Percentiles rank a stretch among this genome's conserved stretches.
Conservation (phyloP, 306 rosid genomes). For the Fagus crenata region DNA sequence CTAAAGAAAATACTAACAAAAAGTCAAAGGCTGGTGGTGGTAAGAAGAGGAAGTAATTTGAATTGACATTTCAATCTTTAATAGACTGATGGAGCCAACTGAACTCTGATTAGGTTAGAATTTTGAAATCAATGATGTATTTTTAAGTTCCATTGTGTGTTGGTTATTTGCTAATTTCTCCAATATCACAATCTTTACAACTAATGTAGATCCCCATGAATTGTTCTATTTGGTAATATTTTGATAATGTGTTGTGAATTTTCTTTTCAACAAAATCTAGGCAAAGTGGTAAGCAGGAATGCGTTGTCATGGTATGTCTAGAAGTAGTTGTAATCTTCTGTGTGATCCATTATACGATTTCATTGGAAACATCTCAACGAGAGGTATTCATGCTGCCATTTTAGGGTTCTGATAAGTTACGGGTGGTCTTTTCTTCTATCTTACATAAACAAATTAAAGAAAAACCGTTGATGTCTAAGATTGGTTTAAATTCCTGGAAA, state of each 20-base stretch:
- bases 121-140: background rate
- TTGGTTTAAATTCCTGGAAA: background rate
- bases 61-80: slow-evolving; percentile 14
- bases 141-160: background rate
- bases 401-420: background rate
- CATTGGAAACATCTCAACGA: background rate
- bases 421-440: background rate
- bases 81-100: slow-evolving; percentile 15
- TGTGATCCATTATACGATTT: background rate
- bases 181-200: background rate
- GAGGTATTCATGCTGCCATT: background rate
- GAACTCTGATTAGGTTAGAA: slow-evolving; percentile 40
- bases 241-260: background rate
- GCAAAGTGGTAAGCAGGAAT: background rate
- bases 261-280: background rate
- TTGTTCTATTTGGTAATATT: background rate
- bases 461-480: background rate
- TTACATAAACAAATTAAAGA: background rate
- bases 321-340: background rate
- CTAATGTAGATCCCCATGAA: background rate
- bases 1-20: slow-evolving; percentile 48
- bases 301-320: background rate
- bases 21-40: slow-evolving; percentile 55
- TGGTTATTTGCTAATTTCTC: background rate
- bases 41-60: slow-evolving; percentile 60